Evolutionary conservation across 2,329 filamentous ascomycete species (phyloP).

Genomic region (Thielaviopsis populi): DNA sequence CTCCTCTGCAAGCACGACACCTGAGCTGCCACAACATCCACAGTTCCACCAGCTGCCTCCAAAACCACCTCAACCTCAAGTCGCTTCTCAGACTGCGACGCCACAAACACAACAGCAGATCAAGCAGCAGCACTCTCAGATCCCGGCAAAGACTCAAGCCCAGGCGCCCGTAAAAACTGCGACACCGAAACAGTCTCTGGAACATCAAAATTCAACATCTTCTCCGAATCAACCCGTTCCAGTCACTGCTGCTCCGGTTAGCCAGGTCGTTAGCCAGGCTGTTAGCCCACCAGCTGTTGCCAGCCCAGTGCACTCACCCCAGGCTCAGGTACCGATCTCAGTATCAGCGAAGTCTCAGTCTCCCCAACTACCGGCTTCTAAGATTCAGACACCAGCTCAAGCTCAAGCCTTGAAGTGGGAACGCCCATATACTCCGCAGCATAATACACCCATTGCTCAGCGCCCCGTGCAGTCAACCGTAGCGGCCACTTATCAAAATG

Average conservation of each 20-base stretch:
- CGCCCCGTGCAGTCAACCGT: not conserved
- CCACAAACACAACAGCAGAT: not conserved
- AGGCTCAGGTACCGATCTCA: not conserved
- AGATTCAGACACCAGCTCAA: not conserved
- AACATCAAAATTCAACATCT: constrained; percentile 1
- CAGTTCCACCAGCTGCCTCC: constrained; percentile 22
- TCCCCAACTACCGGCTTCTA: not conserved
- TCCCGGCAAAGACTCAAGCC: not conserved
- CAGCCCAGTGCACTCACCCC: not conserved
- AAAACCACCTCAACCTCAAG: constrained; percentile 6
- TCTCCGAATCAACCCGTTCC: not conserved
- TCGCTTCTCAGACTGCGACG: not conserved
- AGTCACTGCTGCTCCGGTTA: not conserved
- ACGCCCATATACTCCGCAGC: constrained; percentile 9
- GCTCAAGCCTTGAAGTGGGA: constrained; percentile 7
- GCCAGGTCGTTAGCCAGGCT: not conserved
- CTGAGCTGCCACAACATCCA: constrained; percentile 25
- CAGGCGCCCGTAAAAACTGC: not conserved
- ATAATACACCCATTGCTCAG: constrained; percentile 8
- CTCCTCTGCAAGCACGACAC: constrained; percentile 16
- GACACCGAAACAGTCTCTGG: not conserved
- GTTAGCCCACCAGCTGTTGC: not conserved
- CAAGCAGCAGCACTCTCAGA: not conserved
- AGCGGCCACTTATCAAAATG: not conserved
- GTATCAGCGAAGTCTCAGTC: constrained; percentile 17